These are phyloP conservation scores for Protomyces macrosporus DNA, from an alignment of 1,139 yeast species.

Conservation along the genomic window DNA sequence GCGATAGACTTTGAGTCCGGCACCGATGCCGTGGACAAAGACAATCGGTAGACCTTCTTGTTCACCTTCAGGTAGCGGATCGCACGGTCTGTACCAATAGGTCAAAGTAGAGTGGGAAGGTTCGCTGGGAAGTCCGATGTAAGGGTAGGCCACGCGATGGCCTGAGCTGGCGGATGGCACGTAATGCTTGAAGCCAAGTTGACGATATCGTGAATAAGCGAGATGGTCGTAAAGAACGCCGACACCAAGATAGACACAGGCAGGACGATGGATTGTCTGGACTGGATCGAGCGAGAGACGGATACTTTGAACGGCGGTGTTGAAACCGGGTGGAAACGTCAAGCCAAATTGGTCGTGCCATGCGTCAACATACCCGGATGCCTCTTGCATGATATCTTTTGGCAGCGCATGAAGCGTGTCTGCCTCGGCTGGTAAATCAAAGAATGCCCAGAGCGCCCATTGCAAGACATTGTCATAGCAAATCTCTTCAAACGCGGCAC, in stretches of 20 bases:
- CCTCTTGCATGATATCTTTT: slow-evolving; percentile 1
- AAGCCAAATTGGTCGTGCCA: not conserved
- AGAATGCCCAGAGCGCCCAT: slow-evolving; percentile 28
- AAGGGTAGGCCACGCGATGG: slow-evolving; percentile 20
- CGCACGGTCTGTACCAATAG: slow-evolving; percentile 22
- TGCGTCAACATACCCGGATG: not conserved
- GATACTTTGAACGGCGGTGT: slow-evolving; percentile 7
- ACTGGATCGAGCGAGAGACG: slow-evolving; percentile 21
- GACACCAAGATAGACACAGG: slow-evolving; percentile 17
- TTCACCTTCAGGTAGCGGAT: not conserved
- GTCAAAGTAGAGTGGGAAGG: slow-evolving; percentile 17
- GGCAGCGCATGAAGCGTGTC: not conserved
- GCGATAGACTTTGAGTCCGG: slow-evolving; percentile 24
- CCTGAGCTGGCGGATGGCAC: slow-evolving; percentile 12
- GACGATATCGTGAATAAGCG: slow-evolving; percentile 5
- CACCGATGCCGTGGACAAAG: slow-evolving; percentile 27
- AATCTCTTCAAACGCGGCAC: slow-evolving; percentile 20
- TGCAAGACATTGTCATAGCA: slow-evolving; percentile 22
- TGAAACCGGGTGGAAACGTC: slow-evolving; percentile 10
- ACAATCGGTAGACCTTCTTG: slow-evolving; percentile 16
- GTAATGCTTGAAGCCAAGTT: slow-evolving; percentile 16
- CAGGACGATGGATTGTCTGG: slow-evolving; percentile 12
- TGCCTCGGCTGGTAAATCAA: slow-evolving; percentile 19
- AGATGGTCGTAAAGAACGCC: slow-evolving; percentile 20
- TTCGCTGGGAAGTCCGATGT: slow-evolving; percentile 13